Evolutionary conservation across 1,284 basidiomycete genomes (phyloP).

Genomic region (Meripilus lineatus): DNA sequence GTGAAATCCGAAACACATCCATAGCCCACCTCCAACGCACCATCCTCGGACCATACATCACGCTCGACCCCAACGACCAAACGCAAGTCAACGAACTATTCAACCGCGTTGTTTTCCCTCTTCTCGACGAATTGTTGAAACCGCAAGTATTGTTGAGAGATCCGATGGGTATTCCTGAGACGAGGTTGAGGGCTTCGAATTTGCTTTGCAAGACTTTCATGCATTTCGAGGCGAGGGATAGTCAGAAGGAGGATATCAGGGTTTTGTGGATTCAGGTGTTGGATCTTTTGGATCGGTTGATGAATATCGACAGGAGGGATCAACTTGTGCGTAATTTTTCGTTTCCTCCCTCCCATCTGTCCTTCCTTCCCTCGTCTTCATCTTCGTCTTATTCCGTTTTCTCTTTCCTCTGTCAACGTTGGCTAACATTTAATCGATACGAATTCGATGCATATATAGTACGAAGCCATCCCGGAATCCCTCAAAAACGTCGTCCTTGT

Average conservation of each 20-base stretch:
- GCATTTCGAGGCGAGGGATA: constrained; percentile 82
- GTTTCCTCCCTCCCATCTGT: constrained; percentile 1
- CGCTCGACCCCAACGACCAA: constrained; percentile 52
- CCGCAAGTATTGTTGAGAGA: constrained; percentile 79
- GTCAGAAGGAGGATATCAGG: constrained; percentile 63
- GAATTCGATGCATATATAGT: constrained; percentile 39
- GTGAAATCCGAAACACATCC: constrained; percentile 83
- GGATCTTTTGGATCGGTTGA: constrained; percentile 85
- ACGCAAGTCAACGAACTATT: constrained; percentile 80
- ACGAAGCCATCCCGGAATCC: constrained; percentile 93
- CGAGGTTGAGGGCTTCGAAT: constrained; percentile 80
- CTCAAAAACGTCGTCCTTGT: constrained; percentile 96
- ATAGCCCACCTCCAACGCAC: constrained; percentile 86
- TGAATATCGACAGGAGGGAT: constrained; percentile 81
- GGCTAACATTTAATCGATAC: neutral
- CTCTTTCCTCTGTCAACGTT: neutral
- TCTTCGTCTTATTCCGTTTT: constrained; percentile 13
- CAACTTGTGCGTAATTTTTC: constrained; percentile 79
- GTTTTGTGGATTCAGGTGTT: constrained; percentile 90
- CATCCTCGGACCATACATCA: constrained; percentile 75
- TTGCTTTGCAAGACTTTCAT: constrained; percentile 94
- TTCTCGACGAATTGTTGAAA: constrained; percentile 89
- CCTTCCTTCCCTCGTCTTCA: neutral
- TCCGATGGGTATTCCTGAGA: constrained; percentile 86
- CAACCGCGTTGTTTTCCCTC: constrained; percentile 86